Evolutionary conservation across 2,329 filamentous ascomycete species (phyloP).

Genomic region (Epichloe brachyelytri): DNA sequence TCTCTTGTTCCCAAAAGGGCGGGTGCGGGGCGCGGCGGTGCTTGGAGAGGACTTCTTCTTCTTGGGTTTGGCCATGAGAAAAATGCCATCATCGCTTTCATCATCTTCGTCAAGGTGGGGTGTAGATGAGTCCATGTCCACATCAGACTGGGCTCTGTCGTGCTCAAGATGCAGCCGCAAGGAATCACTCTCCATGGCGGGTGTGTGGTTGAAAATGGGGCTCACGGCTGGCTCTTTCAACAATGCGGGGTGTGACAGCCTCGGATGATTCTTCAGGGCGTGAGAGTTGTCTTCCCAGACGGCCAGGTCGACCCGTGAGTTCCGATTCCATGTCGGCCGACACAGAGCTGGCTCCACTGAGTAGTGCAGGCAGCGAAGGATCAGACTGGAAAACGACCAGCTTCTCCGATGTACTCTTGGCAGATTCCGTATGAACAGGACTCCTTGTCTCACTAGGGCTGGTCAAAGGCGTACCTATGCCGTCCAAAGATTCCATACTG

Average conservation of each 20-base stretch:
- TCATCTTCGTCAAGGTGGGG: slow-evolving; percentile 27
- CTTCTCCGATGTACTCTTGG: slow-evolving; percentile 30
- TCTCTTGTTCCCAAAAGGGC: slow-evolving; percentile 29
- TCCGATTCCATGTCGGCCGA: slow-evolving; percentile 51
- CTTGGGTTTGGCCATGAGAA: slow-evolving; percentile 40
- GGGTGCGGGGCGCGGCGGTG: slow-evolving; percentile 7
- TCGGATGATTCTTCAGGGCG: slow-evolving; percentile 34
- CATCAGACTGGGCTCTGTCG: slow-evolving; percentile 3
- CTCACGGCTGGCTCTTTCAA: slow-evolving; percentile 34
- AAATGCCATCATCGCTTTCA: slow-evolving; percentile 41
- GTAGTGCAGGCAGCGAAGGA: slow-evolving; percentile 48
- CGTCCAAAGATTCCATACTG: slow-evolving; percentile 37
- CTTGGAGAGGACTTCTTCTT: slow-evolving; percentile 27
- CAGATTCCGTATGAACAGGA: slow-evolving; percentile 30
- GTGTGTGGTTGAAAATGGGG: slow-evolving; percentile 20
- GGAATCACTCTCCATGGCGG: slow-evolving; percentile 20
- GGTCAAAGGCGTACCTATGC: slow-evolving; percentile 37
- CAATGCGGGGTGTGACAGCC: slow-evolving; percentile 40
- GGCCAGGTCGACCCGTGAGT: slow-evolving; percentile 18
- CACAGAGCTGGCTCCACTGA: slow-evolving; percentile 51
- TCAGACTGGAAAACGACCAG: slow-evolving; percentile 47
- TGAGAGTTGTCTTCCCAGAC: slow-evolving; percentile 31
- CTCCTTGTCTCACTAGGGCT: slow-evolving; percentile 41
- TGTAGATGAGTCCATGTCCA: background rate
- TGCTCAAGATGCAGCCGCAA: slow-evolving; percentile 17